A percentile compares a stretch with the other conserved stretches of the same genome.
These are phyloP conservation scores for Apiospora phragmitis DNA, from an alignment of 2,329 filamentous ascomycete species.

Conservation along the genomic window DNA sequence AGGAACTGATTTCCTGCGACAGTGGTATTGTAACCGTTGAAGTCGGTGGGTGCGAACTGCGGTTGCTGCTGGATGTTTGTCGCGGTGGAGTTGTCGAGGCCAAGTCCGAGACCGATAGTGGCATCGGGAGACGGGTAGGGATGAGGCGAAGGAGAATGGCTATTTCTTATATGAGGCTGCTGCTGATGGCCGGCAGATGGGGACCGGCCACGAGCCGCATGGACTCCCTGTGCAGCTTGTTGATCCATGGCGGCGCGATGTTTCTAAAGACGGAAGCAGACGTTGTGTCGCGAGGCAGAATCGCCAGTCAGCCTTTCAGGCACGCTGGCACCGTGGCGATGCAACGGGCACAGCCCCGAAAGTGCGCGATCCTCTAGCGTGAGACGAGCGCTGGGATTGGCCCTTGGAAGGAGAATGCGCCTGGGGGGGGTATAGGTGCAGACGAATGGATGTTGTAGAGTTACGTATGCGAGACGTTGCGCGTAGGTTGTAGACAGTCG, in stretches of 20 bases:
- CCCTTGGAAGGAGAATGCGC: background rate
- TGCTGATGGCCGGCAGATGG: conserved; percentile 59
- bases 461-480: conserved; percentile 14
- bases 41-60: conserved; percentile 42
- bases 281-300: conserved; percentile 17
- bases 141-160: conserved; percentile 63
- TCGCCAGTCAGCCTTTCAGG: conserved; percentile 18
- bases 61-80: conserved; percentile 27
- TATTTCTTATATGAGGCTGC: conserved; percentile 67
- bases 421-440: background rate
- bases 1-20: conserved; percentile 47
- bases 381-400: conserved; percentile 13
- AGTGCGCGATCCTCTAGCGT: conserved; percentile 14
- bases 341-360: conserved; percentile 18
- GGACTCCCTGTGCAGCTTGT: conserved; percentile 14
- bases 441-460: background rate
- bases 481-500: conserved; percentile 4
- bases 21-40: conserved; percentile 46
- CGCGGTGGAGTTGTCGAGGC: conserved; percentile 52
- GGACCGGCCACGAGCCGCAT: conserved; percentile 55
- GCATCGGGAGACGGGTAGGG: conserved; percentile 53
- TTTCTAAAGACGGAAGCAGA: conserved; percentile 18
- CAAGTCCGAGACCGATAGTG: conserved; percentile 58
- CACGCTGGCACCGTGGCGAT: conserved; percentile 17
- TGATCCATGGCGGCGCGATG: conserved; percentile 17